Base-by-base conservation (phyloP, 1,139 yeast genomes). In the Kodamaea sp. region DNA sequence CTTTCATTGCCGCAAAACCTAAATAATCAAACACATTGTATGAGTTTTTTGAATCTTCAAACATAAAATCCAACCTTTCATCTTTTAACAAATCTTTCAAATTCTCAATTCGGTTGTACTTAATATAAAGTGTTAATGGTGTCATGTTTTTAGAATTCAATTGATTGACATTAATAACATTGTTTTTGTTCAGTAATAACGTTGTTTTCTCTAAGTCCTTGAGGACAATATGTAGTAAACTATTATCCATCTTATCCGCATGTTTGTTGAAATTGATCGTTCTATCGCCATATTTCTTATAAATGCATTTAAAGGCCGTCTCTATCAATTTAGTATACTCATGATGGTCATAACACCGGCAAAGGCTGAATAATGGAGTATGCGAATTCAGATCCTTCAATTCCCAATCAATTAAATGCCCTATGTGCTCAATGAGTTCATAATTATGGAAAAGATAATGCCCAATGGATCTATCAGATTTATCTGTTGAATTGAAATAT, bases 321-420 rank as follows among this genome's bases (percentile, higher is more conserved):
- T 54, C 45, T 3, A 87, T 60, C 50, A 89, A 58, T 2, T 56
- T 57, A 1, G 66, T 58, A 55, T 90, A 90, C 24, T 78, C 60
- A 0, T 76, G 63, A 49, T 86, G 92, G 55, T 90, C 97, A 59
- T 90, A 90, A 46, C 92, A 81, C 36, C 96, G 67, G 49, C 88
- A 79, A 5, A 87, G 60, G 6, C 87, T 75, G 58, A 85, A 81
- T 9, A 90, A 62, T 0, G 97, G 96, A 0, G 97, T 87, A 47
- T 86, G 88, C 0, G 82, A 80, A 45, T 76, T 79, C 12, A 52
- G 46, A 53, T 92, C 97, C 38, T 73, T 73, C n/a, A 63, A 55
- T 26, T 68, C 74, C 97, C 97, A 92, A 50, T 84, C 70, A 5
- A 87, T 67, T 34, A 65, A 70, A 5, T 57, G 57, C 0, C 95